phyloP scores from a whole-genome alignment of 2,329 filamentous ascomycete species.

The Diaporthe caulivora region DNA sequence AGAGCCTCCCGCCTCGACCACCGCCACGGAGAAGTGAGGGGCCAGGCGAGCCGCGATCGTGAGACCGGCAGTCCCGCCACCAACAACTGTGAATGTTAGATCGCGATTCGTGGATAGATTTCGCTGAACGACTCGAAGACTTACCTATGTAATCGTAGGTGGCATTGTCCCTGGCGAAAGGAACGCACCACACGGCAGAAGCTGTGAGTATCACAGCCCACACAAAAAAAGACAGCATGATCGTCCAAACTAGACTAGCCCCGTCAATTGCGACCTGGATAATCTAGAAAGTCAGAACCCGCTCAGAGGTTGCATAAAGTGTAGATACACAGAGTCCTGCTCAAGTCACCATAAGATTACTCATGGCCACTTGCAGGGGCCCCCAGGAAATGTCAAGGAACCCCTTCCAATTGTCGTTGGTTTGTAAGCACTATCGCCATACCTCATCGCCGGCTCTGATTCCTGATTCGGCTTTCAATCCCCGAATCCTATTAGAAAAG shows the following conservation, averaged over 20 bases:
- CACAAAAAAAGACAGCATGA: not conserved
- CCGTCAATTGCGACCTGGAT: not conserved
- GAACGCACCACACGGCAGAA: not conserved
- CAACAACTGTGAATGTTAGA: constrained; percentile 26
- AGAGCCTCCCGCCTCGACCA: constrained; percentile 35
- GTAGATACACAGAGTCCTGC: not conserved
- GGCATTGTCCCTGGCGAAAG: not conserved
- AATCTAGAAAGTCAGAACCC: no score
- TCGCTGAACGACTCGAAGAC: not conserved
- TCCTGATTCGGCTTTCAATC: no score
- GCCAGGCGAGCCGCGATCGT: constrained; percentile 36
- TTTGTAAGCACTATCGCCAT: not conserved
- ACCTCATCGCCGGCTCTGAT: no score
- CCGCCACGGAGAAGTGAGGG: constrained; percentile 31
- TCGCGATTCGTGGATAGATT: no score
- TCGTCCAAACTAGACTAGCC: no score
- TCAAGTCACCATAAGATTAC: not conserved
- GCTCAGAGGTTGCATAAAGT: not conserved
- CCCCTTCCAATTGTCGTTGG: not conserved
- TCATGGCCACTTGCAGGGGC: not conserved
- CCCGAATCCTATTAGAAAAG: no score
- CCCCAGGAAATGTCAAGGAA: not conserved
- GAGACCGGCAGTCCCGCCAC: constrained; percentile 38
- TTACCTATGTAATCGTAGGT: constrained; percentile 13
- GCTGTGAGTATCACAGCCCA: not conserved